phyloP scores from a whole-genome alignment of 352 stramenopile genomes.

The Phytopythium sindhum region DNA sequence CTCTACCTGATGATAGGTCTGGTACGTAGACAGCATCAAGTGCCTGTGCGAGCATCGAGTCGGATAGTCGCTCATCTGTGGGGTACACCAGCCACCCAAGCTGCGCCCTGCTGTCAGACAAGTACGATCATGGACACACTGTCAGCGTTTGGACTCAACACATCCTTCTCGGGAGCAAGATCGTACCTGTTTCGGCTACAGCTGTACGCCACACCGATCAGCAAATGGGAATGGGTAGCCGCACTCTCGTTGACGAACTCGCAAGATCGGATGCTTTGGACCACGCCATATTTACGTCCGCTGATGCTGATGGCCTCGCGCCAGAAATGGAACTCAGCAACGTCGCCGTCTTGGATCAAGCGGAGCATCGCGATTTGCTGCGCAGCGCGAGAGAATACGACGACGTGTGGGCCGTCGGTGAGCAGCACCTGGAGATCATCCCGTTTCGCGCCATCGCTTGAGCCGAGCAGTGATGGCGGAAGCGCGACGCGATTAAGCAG shows the following conservation, averaged over 20 bases:
- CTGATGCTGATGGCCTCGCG: neutral
- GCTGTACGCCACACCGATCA: neutral
- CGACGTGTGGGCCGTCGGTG: slow-evolving; percentile 30
- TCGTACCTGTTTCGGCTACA: neutral
- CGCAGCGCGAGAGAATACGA: slow-evolving; percentile 19
- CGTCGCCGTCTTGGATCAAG: slow-evolving; percentile 11
- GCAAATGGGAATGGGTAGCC: neutral
- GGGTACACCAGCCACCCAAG: slow-evolving; percentile 4
- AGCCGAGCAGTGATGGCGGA: neutral
- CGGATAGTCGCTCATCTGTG: neutral
- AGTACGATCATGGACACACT: too few relatives aligned
- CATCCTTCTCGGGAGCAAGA: neutral
- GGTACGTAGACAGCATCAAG: slow-evolving; percentile 2
- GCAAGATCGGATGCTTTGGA: neutral
- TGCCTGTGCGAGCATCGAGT: neutral
- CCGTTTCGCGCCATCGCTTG: neutral
- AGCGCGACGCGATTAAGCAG: slow-evolving; percentile 24
- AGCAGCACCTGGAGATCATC: slow-evolving; percentile 25
- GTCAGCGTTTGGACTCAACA: neutral
- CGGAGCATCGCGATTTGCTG: slow-evolving; percentile 6
- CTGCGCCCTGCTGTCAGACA: neutral
- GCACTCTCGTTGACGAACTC: neutral
- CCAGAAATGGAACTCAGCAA: slow-evolving; percentile 33
- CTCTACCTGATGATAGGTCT: neutral
- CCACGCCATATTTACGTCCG: neutral